Conservation (phyloP, 129 eudicot genomes). For the Lactuca saligna region DNA sequence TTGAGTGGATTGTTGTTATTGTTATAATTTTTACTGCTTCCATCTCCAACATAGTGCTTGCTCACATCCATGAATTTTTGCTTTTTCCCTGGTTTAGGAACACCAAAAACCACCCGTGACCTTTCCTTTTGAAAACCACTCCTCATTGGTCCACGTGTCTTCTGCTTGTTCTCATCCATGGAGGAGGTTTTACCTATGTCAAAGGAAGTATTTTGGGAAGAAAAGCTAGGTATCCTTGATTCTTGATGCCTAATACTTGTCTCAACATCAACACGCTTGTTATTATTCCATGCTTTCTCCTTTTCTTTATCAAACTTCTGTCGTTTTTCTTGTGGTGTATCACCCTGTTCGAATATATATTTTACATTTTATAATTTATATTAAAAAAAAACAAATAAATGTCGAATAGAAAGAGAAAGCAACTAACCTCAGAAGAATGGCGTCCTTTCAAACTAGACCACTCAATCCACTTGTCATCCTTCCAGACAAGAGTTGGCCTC, state of each 20-base stretch:
- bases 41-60: slow-evolving; percentile 64
- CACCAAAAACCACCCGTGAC: slow-evolving; percentile 81
- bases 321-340: slow-evolving; percentile 74
- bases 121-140: slow-evolving; percentile 64
- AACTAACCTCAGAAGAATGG: slow-evolving; percentile 55
- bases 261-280: slow-evolving; percentile 19
- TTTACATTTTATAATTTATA: too few species aligned
- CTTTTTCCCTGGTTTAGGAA: slow-evolving; percentile 95
- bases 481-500: slow-evolving; percentile 73
- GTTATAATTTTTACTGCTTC: slow-evolving; percentile 40
- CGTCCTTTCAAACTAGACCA: slow-evolving; percentile 42
- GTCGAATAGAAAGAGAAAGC: neutral
- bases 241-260: slow-evolving; percentile 49
- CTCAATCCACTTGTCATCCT: slow-evolving; percentile 74
- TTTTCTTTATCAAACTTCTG: slow-evolving; percentile 50
- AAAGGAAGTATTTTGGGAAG: slow-evolving; percentile 47
- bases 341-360: slow-evolving; percentile 50
- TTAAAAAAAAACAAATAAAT: neutral
- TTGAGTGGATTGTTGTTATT: slow-evolving; percentile 47
- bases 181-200: slow-evolving; percentile 51
- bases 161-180: slow-evolving; percentile 42
- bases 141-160: slow-evolving; percentile 48
- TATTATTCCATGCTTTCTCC: slow-evolving; percentile 32
- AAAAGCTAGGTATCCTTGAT: slow-evolving; percentile 42
- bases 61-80: slow-evolving; percentile 93